Evolutionary conservation across 768 basidiomycete species (phyloP).

Genomic region (Kwoniella dendrophila): DNA sequence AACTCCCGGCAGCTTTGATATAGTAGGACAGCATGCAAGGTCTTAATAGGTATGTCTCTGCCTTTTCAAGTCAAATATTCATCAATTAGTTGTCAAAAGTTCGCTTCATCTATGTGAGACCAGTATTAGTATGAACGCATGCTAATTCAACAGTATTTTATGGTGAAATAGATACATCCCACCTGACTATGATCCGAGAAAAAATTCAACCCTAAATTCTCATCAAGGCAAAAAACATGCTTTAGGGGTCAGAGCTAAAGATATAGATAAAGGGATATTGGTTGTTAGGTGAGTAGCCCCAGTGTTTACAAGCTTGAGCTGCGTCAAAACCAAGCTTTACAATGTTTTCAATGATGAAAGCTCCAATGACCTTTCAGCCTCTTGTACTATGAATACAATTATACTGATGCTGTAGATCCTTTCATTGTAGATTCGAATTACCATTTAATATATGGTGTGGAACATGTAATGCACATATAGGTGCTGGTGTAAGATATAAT

Average conservation of each 20-base stretch:
- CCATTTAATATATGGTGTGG: slow-evolving; percentile 79
- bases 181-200: slow-evolving; percentile 71
- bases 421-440: slow-evolving; percentile 78
- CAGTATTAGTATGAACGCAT: background rate
- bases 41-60: slow-evolving; percentile 33
- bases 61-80: background rate
- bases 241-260: slow-evolving; percentile 86
- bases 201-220: slow-evolving; percentile 58
- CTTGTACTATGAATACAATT: too few relatives aligned
- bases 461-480: slow-evolving; percentile 89
- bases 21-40: slow-evolving; percentile 34
- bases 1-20: background rate
- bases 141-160: too few relatives aligned
- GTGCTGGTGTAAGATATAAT: slow-evolving; percentile 99
- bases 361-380: background rate
- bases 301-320: background rate
- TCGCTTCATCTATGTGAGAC: background rate
- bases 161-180: slow-evolving; percentile 67
- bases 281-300: slow-evolving; percentile 66
- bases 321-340: background rate
- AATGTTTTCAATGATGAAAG: background rate
- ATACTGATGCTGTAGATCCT: background rate
- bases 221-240: slow-evolving; percentile 76
- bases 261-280: slow-evolving; percentile 92
- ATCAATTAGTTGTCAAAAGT: background rate